A percentile compares a stretch with the other conserved stretches of the same genome.
Evolutionary conservation across 768 basidiomycete genomes (phyloP).

Genomic region (Naematelia aurantialba): DNA sequence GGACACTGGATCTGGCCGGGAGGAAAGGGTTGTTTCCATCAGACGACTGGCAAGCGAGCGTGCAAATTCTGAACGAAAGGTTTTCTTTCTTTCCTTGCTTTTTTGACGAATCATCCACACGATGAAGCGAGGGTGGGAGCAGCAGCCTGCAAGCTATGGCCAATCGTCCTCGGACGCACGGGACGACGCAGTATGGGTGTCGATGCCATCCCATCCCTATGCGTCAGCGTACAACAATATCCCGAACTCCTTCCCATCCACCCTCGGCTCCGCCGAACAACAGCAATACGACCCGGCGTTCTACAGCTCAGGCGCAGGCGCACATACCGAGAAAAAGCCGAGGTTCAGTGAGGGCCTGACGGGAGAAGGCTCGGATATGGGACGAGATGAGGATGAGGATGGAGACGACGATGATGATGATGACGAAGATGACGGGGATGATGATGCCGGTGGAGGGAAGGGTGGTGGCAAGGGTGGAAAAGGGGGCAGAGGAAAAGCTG

Average conservation of each 20-base stretch:
- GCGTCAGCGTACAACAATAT: conserved; percentile 35
- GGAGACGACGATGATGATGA: conserved; percentile 40
- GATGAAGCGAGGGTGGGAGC: conserved; percentile 33
- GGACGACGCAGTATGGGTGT: conserved; percentile 24
- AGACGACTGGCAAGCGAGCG: too few relatives aligned
- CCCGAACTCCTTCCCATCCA: conserved; percentile 24
- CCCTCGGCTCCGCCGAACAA: conserved; percentile 27
- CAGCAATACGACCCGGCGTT: conserved; percentile 10
- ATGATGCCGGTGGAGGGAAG: conserved; percentile 10
- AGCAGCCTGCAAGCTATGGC: not conserved
- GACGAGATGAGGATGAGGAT: conserved; percentile 19
- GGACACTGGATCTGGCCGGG: too few relatives aligned
- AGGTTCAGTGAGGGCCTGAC: conserved; percentile 13
- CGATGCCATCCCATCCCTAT: conserved; percentile 38
- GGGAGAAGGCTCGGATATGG: conserved; percentile 14
- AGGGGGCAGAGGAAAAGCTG: conserved; percentile 18
- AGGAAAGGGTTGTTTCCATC: too few relatives aligned
- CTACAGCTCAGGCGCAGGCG: conserved; percentile 9
- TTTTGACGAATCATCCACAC: not conserved
- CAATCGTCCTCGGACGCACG: conserved; percentile 2
- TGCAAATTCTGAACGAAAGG: not conserved
- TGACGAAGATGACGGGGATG: conserved; percentile 41
- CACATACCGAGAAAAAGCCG: conserved; percentile 22
- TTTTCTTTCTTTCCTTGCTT: not conserved
- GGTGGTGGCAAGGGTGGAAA: conserved; percentile 20